Base-by-base conservation (phyloP, 1,139 yeast species). In the Yamadazyma jaroonii region DNA sequence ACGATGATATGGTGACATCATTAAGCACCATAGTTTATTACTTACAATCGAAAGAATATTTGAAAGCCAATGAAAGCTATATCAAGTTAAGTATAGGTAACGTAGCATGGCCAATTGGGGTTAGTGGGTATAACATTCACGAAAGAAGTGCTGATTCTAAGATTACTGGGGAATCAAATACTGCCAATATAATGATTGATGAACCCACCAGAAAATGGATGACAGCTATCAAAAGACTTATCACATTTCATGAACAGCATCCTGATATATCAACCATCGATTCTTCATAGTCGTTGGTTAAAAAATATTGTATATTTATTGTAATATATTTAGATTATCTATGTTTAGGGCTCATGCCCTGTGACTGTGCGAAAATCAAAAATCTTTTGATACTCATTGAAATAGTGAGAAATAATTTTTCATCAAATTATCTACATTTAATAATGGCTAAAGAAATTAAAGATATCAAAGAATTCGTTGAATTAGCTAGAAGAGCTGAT, bases 381-480 rank as follows among this genome's bases (percentile, higher is more conserved):
- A 32, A 37, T 17, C 26, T 29, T 17, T 4, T 30, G 25, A 28
- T 13, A 11, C 33, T 31, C 33, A 31, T 31, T 22, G 26, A 25
- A 28, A n/a, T 22, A 23, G 13, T 26, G 36, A 35, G 32, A 31
- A 30, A 29, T 35, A 29, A 29, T 28, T 35, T 35, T 35, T 30
- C 37, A 29, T 12, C 14, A 14, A 24, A 29, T 24, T 14, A 31
- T 12, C 12, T 9, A 28, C 12, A 27, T 11, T 12, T 22, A 29
- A 23, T 22, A 6, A 36, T 39, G 40, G 40, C 40, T 36, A 41
- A 64, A 62, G 95, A 90, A 83, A 84, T 90, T 68, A 86, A 87
- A 68, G 97, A 90, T 75, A 89, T 92, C 79, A 92, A 92, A 79
- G 87, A 86, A 77, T 89, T 92, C 80, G 90, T 92, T 73, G 96